phyloP scores from a whole-genome alignment of 352 stramenopile species.

The Blastocystis sp. region DNA sequence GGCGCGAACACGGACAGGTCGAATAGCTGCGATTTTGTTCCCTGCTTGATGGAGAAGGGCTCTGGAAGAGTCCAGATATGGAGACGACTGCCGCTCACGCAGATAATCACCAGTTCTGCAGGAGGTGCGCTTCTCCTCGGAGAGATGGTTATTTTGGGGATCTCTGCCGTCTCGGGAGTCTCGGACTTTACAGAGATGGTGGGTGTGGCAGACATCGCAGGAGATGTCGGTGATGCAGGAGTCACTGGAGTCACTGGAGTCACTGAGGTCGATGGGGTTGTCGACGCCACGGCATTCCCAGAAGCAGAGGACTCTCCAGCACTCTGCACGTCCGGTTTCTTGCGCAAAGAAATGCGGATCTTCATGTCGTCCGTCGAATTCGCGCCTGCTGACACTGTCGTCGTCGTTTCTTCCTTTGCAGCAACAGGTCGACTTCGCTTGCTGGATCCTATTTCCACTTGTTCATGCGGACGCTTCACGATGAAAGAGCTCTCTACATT shows the following conservation, averaged over 20 bases:
- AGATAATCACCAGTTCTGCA: background rate
- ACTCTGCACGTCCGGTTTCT: background rate
- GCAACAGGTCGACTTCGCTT: background rate
- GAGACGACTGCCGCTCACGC: background rate
- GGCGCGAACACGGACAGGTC: background rate
- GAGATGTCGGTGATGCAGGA: background rate
- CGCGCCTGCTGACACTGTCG: background rate
- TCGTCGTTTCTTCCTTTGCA: background rate
- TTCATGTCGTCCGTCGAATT: background rate
- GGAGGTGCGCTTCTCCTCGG: background rate
- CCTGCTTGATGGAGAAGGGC: background rate
- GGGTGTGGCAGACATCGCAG: background rate
- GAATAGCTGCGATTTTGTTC: background rate
- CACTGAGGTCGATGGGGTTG: background rate
- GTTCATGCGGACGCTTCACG: background rate
- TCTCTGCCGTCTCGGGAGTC: background rate
- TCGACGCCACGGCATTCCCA: background rate
- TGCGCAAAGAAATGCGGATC: background rate
- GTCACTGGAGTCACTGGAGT: background rate
- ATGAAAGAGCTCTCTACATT: background rate
- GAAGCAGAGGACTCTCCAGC: too few relatives aligned
- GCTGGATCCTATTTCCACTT: background rate
- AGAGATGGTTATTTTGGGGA: background rate
- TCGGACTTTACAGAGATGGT: background rate
- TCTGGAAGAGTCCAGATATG: constrained; percentile 16